These are phyloP conservation scores for Mycosphaerella arachidis DNA, from an alignment of 2,329 filamentous ascomycete genomes.

Conservation along the genomic window DNA sequence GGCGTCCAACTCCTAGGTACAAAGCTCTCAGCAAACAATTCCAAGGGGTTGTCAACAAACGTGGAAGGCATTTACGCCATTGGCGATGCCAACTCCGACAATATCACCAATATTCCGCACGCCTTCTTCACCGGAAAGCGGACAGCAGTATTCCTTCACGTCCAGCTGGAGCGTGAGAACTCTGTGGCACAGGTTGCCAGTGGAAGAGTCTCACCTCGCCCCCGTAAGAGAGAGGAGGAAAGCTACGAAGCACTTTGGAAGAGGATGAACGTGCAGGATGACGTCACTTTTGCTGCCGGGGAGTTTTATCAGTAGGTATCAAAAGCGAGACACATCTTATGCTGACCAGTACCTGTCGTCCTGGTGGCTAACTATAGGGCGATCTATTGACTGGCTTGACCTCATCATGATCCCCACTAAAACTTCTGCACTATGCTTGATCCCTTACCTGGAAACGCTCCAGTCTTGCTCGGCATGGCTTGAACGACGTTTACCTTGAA, in stretches of 20 bases:
- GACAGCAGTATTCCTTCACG: conserved; percentile 9
- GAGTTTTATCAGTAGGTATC: neutral
- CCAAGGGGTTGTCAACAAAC: conserved; percentile 11
- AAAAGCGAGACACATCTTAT: too few species aligned
- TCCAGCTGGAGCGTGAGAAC: conserved; percentile 13
- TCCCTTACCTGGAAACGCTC: too few species aligned
- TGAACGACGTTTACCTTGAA: too few species aligned
- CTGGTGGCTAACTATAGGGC: too few species aligned
- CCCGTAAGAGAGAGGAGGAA: conserved; percentile 4
- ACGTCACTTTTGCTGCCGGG: conserved; percentile 11
- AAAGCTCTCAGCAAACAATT: conserved; percentile 9
- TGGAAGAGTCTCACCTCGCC: neutral
- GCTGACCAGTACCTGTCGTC: too few species aligned
- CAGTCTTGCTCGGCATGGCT: too few species aligned
- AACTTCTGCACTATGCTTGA: too few species aligned
- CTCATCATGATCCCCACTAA: too few species aligned
- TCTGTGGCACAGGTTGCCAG: conserved; percentile 7
- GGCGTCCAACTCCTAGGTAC: conserved; percentile 9
- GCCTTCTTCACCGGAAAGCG: conserved; percentile 13
- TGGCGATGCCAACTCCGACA: conserved; percentile 13
- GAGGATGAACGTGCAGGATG: conserved; percentile 8
- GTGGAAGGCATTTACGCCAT: conserved; percentile 12
- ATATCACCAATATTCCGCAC: conserved; percentile 12
- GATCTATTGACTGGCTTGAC: too few species aligned
- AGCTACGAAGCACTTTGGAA: conserved; percentile 4